These are phyloP conservation scores for Jaltomata sinuosa DNA, from an alignment of 257 asterid species.

Conservation along the genomic window DNA sequence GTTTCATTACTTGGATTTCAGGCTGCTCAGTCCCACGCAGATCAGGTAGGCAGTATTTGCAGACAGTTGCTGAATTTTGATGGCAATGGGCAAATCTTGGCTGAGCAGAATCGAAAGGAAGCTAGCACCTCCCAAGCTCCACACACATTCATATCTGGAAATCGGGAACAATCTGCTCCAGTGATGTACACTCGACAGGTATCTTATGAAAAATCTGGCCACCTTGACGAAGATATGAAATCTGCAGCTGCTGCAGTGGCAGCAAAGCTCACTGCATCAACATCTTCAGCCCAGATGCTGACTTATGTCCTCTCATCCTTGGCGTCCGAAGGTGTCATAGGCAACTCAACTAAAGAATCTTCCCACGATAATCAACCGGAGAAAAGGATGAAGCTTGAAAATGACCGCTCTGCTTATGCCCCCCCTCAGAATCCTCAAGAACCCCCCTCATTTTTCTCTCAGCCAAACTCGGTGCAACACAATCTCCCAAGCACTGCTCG, in stretches of 20 bases:
- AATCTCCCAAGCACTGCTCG: slow-evolving; percentile 24
- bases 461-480: slow-evolving; percentile 13
- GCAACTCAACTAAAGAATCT: slow-evolving; percentile 31
- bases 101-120: slow-evolving; percentile 29
- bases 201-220: slow-evolving; percentile 35
- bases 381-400: slow-evolving; percentile 58
- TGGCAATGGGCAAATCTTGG: slow-evolving; percentile 8
- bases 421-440: slow-evolving; percentile 37
- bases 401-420: slow-evolving; percentile 31
- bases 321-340: slow-evolving; percentile 77
- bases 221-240: slow-evolving; percentile 44
- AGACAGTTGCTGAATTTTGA: slow-evolving; percentile 25
- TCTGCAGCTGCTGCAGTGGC: slow-evolving; percentile 87
- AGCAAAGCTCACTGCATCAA: slow-evolving; percentile 69
- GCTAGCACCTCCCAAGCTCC: slow-evolving; percentile 21
- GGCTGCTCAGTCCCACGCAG: slow-evolving; percentile 69
- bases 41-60: slow-evolving; percentile 37
- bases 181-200: slow-evolving; percentile 50
- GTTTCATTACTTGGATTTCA: slow-evolving; percentile 12
- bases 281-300: slow-evolving; percentile 89
- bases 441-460: slow-evolving; percentile 14
- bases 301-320: slow-evolving; percentile 68
- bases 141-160: slow-evolving; percentile 16
- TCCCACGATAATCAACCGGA: slow-evolving; percentile 43
- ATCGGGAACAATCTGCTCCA: slow-evolving; percentile 45